Evolutionary conservation across 192 early-diverging fungal genomes (phyloP), one percentile per base, ranked within the genome.

Genomic region (Polychytrium aggregatum): DNA sequence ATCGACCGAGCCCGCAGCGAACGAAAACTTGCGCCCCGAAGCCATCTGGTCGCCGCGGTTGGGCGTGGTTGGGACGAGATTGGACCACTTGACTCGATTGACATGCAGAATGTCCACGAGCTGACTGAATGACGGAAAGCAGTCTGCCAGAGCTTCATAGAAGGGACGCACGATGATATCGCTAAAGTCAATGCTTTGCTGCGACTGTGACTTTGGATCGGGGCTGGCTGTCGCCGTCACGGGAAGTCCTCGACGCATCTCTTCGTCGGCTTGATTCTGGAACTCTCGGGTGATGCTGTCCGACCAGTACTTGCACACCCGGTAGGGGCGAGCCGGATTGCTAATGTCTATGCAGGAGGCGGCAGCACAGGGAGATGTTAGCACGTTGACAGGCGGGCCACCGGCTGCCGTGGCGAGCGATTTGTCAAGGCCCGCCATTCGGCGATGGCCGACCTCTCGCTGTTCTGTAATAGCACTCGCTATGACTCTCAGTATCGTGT

Each of bases 261-360:
- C 92, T 31, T 80, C 47, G 27, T 96, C 89, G 14, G 88, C 89
- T 45, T 96, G 92, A 31, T 68, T 45, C 50, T 87, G 86, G 41
- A 91, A 96, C 57, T 96, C 92, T 46, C 74, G 57, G 3, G 87
- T 81, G 8, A 96, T 84, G 41, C 85, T 53, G 63, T 88, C 83
- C 0, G 90, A 88, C 92, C 92, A 96, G 39, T 69, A 77, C 53
- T 87, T 84, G 65, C 87, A 92, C 48, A 90, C 74, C 0, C 57
- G 59, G 82, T 83, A 88, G 3, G 88, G 89, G 41, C 88, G 69
- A 25, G 85, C 78, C 0, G 88, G 76, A 47, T 93, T 93, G 52
- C 87, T 89, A 21, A 92, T 87, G 41, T 93, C 89, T 31, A 28
- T 41, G 35, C n/a, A n/a, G n/a, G n/a, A n/a, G n/a, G n/a, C n/a